Conservation (phyloP, 306 rosid species). For the Prunus mira region DNA sequence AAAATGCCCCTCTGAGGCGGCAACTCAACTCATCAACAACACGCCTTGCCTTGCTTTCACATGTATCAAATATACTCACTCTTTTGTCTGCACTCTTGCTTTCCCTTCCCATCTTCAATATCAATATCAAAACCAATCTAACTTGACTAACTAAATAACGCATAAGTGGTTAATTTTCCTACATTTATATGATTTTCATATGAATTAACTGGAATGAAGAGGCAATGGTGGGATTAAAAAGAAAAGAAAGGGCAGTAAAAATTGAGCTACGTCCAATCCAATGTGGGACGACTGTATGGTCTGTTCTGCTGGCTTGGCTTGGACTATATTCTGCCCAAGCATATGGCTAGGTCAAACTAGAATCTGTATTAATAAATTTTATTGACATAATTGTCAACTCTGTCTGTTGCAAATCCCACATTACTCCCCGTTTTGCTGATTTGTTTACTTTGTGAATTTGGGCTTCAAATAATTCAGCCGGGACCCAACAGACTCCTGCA, state of each 20-base stretch:
- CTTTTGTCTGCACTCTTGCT: not conserved
- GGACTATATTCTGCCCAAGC: not conserved
- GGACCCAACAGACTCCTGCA: no score
- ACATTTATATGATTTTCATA: no score
- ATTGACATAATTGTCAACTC: not conserved
- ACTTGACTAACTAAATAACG: no score
- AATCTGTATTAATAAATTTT: not conserved
- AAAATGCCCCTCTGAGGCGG: conserved; percentile 25
- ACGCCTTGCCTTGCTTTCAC: not conserved
- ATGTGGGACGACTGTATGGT: not conserved
- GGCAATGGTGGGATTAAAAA: no score
- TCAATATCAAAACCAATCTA: no score
- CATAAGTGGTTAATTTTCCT: no score
- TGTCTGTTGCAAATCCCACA: not conserved
- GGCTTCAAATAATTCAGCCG: no score
- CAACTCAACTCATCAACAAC: conserved; percentile 28
- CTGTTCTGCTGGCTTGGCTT: not conserved
- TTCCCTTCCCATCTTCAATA: no score
- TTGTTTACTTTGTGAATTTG: no score
- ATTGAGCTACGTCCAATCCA: no score
- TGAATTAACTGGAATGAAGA: no score
- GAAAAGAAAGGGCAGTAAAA: no score
- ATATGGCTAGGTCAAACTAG: not conserved
- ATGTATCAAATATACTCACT: not conserved
- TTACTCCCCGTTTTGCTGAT: not conserved